A percentile compares a stretch with the other conserved stretches of the same genome.
Conservation (phyloP, 768 basidiomycete genomes). For the Pholiota microspora region DNA sequence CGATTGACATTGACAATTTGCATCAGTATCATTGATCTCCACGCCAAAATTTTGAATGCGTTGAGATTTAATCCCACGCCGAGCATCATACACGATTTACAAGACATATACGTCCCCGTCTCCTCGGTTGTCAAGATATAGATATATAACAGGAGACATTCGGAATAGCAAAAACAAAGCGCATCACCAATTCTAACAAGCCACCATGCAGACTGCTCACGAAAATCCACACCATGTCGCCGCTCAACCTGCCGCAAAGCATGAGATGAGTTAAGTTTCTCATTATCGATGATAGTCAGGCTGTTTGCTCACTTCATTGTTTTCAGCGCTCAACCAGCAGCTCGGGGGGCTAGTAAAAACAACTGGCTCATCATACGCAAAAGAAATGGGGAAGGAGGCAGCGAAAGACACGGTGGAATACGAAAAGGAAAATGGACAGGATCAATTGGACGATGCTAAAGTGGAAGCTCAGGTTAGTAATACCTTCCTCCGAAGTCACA, state of each 20-base stretch:
- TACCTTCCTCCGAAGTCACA: background rate
- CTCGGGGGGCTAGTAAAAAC: background rate
- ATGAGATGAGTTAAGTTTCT: background rate
- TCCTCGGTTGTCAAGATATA: background rate
- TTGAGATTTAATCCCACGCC: background rate
- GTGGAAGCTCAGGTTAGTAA: conserved; percentile 24
- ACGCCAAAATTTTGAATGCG: too few relatives aligned
- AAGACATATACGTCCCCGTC: background rate
- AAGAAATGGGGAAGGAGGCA: background rate
- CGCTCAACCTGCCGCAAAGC: background rate
- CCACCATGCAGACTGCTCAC: background rate
- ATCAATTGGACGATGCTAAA: conserved; percentile 13
- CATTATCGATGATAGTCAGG: background rate
- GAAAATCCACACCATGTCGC: background rate
- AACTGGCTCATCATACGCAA: background rate
- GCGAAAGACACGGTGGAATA: background rate
- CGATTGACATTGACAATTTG: too few relatives aligned
- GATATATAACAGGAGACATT: background rate
- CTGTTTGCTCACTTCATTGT: too few relatives aligned
- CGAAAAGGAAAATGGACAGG: background rate
- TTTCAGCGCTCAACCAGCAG: background rate
- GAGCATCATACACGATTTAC: background rate
- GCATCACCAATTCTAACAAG: background rate
- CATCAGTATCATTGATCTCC: too few relatives aligned
- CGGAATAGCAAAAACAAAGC: background rate